Evolutionary conservation across 2,329 filamentous ascomycete species (phyloP).

Genomic region (Tolypocladium cylindrosporum): DNA sequence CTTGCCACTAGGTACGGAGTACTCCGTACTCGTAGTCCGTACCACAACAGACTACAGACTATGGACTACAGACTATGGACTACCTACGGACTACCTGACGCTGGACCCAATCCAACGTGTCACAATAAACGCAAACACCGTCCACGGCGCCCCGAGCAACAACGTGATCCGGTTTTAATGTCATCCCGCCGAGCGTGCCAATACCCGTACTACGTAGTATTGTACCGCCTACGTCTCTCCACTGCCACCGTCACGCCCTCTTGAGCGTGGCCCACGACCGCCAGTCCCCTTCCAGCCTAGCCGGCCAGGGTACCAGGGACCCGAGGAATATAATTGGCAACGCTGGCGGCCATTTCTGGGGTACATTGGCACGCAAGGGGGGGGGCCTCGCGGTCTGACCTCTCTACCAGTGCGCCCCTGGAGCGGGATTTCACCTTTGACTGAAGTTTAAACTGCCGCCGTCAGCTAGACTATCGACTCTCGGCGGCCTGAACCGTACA

Average conservation of each 20-base stretch:
- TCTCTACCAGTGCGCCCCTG: neutral
- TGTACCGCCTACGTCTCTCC: neutral
- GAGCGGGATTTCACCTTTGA: neutral
- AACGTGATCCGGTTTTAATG: neutral
- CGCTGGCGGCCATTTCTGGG: slow-evolving; percentile 7
- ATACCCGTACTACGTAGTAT: neutral
- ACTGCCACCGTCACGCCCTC: neutral
- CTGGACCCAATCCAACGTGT: neutral
- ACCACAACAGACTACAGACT: no score
- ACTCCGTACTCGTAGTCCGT: no score
- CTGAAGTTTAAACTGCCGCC: neutral
- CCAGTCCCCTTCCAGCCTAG: neutral
- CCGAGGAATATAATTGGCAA: slow-evolving; percentile 7
- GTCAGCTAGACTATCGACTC: neutral
- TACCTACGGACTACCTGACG: no score
- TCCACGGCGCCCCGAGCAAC: no score
- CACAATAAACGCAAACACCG: neutral
- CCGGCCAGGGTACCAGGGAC: slow-evolving; percentile 5
- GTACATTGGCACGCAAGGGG: slow-evolving; percentile 13
- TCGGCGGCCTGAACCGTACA: neutral
- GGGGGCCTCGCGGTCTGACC: neutral
- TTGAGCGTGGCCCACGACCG: neutral
- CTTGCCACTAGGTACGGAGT: no score
- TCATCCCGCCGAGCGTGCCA: neutral
- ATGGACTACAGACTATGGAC: no score